Evolutionary conservation across 2,329 filamentous ascomycete species (phyloP).

Genomic region (Fusarium beomiforme): DNA sequence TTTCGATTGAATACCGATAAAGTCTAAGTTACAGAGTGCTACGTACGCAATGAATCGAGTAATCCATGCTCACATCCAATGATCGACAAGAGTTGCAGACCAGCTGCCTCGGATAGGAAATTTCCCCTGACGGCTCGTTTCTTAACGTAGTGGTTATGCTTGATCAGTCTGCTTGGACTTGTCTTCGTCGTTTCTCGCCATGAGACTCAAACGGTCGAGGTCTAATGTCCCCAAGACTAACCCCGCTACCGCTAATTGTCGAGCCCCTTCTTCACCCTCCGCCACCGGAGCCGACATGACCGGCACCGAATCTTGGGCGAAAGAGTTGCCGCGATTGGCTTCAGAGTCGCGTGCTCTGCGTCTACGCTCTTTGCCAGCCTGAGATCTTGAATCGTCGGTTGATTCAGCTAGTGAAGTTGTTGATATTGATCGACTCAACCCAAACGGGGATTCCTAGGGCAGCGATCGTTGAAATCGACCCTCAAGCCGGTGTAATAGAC

Average conservation of each 20-base stretch:
- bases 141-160: background rate
- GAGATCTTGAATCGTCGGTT: constrained; percentile 16
- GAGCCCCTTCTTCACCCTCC: constrained; percentile 30
- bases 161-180: constrained; percentile 1
- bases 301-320: constrained; percentile 28
- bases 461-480: constrained; percentile 40
- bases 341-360: constrained; percentile 45
- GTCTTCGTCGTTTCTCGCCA: constrained; percentile 35
- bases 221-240: constrained; percentile 44
- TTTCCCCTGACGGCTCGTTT: background rate
- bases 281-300: constrained; percentile 28
- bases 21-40: constrained; percentile 2
- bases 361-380: constrained; percentile 45
- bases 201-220: constrained; percentile 47
- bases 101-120: constrained; percentile 34
- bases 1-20: constrained; percentile 26
- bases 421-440: constrained; percentile 30
- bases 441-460: constrained; percentile 37
- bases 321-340: constrained; percentile 38
- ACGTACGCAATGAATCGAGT: constrained; percentile 12
- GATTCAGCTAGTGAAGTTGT: constrained; percentile 16
- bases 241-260: constrained; percentile 42
- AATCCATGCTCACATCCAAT: constrained; percentile 19
- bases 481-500: constrained; percentile 38
- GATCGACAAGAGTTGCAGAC: constrained; percentile 26